Evolutionary conservation across 2,329 filamentous ascomycete genomes (phyloP).

Genomic region (Anthostomella pinea): DNA sequence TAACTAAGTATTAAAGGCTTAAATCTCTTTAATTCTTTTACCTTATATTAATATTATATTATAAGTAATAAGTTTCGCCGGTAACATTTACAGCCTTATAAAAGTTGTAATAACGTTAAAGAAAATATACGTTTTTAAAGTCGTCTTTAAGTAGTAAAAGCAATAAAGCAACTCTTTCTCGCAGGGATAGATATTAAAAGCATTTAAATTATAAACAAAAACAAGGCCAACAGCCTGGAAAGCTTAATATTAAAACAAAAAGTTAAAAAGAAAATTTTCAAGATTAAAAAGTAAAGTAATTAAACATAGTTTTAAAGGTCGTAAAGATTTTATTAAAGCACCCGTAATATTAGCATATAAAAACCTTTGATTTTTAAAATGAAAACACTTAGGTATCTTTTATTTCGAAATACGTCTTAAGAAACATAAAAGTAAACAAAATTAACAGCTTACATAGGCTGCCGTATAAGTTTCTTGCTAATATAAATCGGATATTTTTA

Average conservation of each 20-base stretch:
- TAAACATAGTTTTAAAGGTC: slow-evolving; percentile 35
- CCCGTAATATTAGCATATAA: slow-evolving; percentile 1
- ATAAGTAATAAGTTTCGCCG: slow-evolving; percentile 17
- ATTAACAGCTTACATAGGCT: slow-evolving; percentile 14
- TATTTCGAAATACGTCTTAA: slow-evolving; percentile 24
- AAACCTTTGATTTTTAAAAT: too few relatives aligned
- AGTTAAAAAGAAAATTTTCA: slow-evolving; percentile 32
- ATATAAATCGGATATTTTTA: slow-evolving; percentile 12
- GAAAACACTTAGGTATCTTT: slow-evolving; percentile 18
- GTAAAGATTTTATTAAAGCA: slow-evolving; percentile 30
- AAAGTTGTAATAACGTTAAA: slow-evolving; percentile 20
- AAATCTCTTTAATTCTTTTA: slow-evolving; percentile 18
- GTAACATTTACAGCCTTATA: slow-evolving; percentile 18
- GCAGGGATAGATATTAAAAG: slow-evolving; percentile 26
- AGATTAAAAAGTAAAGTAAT: slow-evolving; percentile 35
- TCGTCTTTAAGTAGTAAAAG: slow-evolving; percentile 11
- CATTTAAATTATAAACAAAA: slow-evolving; percentile 17
- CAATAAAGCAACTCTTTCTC: slow-evolving; percentile 18
- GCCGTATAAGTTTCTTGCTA: slow-evolving; percentile 15
- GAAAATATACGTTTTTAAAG: slow-evolving; percentile 22
- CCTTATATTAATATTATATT: slow-evolving; percentile 18
- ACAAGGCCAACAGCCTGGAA: slow-evolving; percentile 24
- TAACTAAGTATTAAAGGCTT: slow-evolving; percentile 13
- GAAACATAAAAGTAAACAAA: slow-evolving; percentile 20
- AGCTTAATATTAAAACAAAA: slow-evolving; percentile 25